Conservation (phyloP, 2,329 filamentous ascomycete genomes). For the Mycosphaerelloides madeirae region DNA sequence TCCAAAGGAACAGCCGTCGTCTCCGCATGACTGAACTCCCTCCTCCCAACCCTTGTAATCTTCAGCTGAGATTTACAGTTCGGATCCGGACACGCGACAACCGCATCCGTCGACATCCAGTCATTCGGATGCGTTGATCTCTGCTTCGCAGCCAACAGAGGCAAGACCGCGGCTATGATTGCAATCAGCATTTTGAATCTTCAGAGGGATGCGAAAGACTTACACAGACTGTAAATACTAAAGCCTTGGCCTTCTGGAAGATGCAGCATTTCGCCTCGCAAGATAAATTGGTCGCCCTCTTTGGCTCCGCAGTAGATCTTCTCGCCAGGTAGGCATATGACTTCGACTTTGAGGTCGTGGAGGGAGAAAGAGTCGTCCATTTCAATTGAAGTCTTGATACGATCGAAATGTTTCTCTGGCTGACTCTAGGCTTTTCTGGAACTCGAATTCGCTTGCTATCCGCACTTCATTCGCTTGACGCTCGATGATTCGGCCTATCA, state of each 20-base stretch:
- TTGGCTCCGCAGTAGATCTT: constrained; percentile 21
- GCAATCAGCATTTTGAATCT: not conserved
- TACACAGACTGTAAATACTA: constrained; percentile 23
- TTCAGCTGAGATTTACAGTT: constrained; percentile 17
- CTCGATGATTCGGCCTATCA: too few relatives aligned
- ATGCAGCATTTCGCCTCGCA: constrained; percentile 22
- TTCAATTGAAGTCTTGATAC: not conserved
- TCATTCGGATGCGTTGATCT: constrained; percentile 16
- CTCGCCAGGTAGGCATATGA: constrained; percentile 11
- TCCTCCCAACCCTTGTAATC: constrained; percentile 10
- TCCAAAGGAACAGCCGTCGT: constrained; percentile 18
- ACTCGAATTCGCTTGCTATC: too few relatives aligned
- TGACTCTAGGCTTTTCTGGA: too few relatives aligned
- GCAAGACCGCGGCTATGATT: constrained; percentile 18
- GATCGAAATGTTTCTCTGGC: too few relatives aligned
- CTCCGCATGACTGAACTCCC: constrained; percentile 18
- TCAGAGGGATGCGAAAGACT: not conserved
- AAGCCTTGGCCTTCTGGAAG: constrained; percentile 19
- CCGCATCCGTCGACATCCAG: constrained; percentile 21
- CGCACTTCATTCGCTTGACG: too few relatives aligned
- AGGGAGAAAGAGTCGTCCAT: constrained; percentile 16
- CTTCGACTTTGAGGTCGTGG: constrained; percentile 19
- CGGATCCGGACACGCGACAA: constrained; percentile 20
- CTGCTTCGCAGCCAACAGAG: constrained; percentile 21
- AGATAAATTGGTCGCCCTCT: constrained; percentile 18